phyloP scores from a whole-genome alignment of 1,139 yeast species.

The Diutina sp. region DNA sequence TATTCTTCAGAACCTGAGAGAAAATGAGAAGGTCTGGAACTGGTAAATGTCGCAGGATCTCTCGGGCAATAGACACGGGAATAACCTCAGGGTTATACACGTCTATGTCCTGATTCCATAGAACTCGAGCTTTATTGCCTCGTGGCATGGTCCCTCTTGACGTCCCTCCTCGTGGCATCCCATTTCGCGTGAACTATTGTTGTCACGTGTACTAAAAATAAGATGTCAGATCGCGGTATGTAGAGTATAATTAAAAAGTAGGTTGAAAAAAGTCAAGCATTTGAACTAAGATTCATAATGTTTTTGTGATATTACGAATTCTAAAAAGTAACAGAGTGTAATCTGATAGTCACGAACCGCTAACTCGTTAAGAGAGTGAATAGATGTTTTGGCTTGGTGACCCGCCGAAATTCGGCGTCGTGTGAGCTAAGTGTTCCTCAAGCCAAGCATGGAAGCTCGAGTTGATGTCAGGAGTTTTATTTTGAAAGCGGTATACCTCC shows the following conservation, averaged over 20 bases:
- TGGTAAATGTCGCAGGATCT: constrained; percentile 22
- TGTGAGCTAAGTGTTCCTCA: not conserved
- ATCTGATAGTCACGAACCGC: too few relatives aligned
- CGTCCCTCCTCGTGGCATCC: not conserved
- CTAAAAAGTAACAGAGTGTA: too few relatives aligned
- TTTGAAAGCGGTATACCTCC: not conserved
- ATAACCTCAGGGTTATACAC: constrained; percentile 31
- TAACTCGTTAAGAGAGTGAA: too few relatives aligned
- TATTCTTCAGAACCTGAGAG: constrained; percentile 24
- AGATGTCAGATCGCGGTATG: too few relatives aligned
- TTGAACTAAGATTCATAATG: too few relatives aligned
- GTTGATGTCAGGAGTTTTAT: not conserved
- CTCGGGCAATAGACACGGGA: constrained; percentile 25
- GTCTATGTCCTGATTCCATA: constrained; percentile 37
- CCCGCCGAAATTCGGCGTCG: not conserved
- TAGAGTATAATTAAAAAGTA: too few relatives aligned
- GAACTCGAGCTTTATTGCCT: constrained; percentile 27
- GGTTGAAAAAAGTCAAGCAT: too few relatives aligned
- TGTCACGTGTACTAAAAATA: not conserved
- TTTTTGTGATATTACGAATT: too few relatives aligned
- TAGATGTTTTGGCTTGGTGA: not conserved
- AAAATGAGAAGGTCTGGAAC: constrained; percentile 25
- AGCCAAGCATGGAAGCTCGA: not conserved
- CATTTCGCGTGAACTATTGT: not conserved
- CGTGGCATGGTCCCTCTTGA: not conserved